A percentile compares a stretch with the other conserved stretches of the same genome.
phyloP scores from a whole-genome alignment of 2,329 filamentous ascomycete species.

The Daldinia sp. region DNA sequence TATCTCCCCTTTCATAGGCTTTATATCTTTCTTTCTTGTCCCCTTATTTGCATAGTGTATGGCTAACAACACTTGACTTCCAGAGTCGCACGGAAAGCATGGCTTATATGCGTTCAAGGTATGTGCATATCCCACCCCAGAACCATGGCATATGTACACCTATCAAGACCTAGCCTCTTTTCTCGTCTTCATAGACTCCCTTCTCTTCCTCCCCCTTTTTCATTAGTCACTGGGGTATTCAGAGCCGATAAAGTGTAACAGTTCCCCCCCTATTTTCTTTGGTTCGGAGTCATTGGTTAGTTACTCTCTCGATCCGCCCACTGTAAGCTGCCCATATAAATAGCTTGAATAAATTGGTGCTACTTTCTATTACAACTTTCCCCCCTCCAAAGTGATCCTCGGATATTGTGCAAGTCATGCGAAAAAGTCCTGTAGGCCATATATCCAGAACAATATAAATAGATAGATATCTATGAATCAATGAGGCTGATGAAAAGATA shows the following conservation, averaged over 20 bases:
- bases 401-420: too few relatives aligned
- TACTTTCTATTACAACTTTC: too few relatives aligned
- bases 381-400: too few relatives aligned
- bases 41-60: slow-evolving; percentile 23
- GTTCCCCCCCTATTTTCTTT: not conserved
- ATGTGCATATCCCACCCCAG: slow-evolving; percentile 20
- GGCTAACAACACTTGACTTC: slow-evolving; percentile 30
- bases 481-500: too few relatives aligned
- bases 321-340: too few relatives aligned
- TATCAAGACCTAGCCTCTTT: not conserved
- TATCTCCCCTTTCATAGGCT: slow-evolving; percentile 28
- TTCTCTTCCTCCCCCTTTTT: not conserved
- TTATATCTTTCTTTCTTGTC: slow-evolving; percentile 27
- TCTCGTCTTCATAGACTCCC: not conserved
- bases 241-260: not conserved
- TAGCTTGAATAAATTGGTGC: not conserved
- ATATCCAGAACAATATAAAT: too few relatives aligned
- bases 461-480: too few relatives aligned
- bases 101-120: slow-evolving; percentile 4
- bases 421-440: too few relatives aligned
- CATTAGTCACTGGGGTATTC: not conserved
- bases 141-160: not conserved
- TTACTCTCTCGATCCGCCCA: not conserved
- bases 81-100: slow-evolving; percentile 15
- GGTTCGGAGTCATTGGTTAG: too few relatives aligned